These are phyloP conservation scores for Bimuria novae-zelandiae DNA, from an alignment of 2,329 filamentous ascomycete genomes.

Conservation along the genomic window DNA sequence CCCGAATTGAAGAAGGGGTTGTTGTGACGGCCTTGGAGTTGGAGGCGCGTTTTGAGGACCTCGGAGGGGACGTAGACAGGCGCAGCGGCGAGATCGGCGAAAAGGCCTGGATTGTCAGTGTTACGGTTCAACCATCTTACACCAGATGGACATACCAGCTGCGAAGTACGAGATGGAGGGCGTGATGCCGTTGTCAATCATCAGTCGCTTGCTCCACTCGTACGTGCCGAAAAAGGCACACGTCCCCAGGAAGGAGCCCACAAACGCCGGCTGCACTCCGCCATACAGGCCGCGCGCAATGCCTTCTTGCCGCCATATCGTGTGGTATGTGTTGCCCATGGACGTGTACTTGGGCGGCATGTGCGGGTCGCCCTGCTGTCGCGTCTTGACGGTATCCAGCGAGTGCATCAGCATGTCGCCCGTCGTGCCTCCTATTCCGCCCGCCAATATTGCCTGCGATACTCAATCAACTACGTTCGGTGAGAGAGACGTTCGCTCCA, in stretches of 20 bases:
- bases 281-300: slow-evolving; percentile 84
- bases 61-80: slow-evolving; percentile 96
- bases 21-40: slow-evolving; percentile 92
- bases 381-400: slow-evolving; percentile 96
- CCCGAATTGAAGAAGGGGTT: slow-evolving; percentile 93
- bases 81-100: slow-evolving; percentile 90
- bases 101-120: slow-evolving; percentile 65
- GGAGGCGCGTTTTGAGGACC: slow-evolving; percentile 94
- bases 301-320: slow-evolving; percentile 91
- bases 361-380: slow-evolving; percentile 94
- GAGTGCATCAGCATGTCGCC: slow-evolving; percentile 99
- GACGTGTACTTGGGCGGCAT: slow-evolving; percentile 92
- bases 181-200: slow-evolving; percentile 83
- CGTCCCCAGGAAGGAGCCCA: slow-evolving; percentile 92
- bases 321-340: slow-evolving; percentile 87
- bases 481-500: not conserved
- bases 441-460: slow-evolving; percentile 86
- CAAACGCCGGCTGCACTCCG: slow-evolving; percentile 87
- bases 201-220: slow-evolving; percentile 87
- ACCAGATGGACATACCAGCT: slow-evolving; percentile 61
- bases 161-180: slow-evolving; percentile 84
- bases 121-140: not conserved
- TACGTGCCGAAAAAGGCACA: slow-evolving; percentile 96
- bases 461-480: slow-evolving; percentile 26
- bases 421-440: slow-evolving; percentile 87